A percentile compares a stretch with the other conserved stretches of the same genome.
Evolutionary conservation across 768 basidiomycete genomes (phyloP).

Genomic region (Leucogyrophana mollusca): DNA sequence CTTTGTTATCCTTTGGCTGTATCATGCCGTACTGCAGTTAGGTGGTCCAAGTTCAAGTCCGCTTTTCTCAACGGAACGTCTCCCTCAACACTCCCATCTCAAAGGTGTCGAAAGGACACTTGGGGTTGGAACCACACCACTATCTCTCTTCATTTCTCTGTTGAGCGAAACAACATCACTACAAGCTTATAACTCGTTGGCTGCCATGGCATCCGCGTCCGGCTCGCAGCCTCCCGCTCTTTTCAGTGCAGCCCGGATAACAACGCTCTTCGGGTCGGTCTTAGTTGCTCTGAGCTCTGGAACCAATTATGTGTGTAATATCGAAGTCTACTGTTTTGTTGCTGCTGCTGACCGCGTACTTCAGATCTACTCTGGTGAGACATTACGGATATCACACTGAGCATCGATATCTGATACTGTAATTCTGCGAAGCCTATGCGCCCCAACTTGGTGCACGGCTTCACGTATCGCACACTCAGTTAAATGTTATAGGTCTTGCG

Average conservation of each 20-base stretch:
- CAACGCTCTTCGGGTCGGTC: conserved; percentile 54
- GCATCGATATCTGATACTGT: not conserved
- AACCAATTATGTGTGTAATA: conserved; percentile 66
- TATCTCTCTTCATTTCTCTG: no score
- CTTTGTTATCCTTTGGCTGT: no score
- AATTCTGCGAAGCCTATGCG: conserved; percentile 61
- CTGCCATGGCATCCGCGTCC: conserved; percentile 7
- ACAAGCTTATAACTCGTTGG: no score
- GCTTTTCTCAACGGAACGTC: no score
- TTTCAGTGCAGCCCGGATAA: conserved; percentile 40
- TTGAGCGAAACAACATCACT: no score
- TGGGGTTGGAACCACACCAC: no score
- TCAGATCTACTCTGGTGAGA: conserved; percentile 30
- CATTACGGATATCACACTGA: not conserved
- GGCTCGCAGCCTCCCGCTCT: conserved; percentile 25
- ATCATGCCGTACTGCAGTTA: no score
- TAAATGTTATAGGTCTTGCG: conserved; percentile 80
- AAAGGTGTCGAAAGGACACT: no score
- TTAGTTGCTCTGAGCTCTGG: conserved; percentile 63
- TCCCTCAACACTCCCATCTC: no score
- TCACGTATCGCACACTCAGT: conserved; percentile 71
- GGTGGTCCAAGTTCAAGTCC: no score
- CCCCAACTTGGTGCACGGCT: conserved; percentile 84
- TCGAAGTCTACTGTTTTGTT: not conserved
- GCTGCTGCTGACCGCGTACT: not conserved